Evolutionary conservation across 2,329 filamentous ascomycete genomes (phyloP).

Genomic region (Cercospora janseana): DNA sequence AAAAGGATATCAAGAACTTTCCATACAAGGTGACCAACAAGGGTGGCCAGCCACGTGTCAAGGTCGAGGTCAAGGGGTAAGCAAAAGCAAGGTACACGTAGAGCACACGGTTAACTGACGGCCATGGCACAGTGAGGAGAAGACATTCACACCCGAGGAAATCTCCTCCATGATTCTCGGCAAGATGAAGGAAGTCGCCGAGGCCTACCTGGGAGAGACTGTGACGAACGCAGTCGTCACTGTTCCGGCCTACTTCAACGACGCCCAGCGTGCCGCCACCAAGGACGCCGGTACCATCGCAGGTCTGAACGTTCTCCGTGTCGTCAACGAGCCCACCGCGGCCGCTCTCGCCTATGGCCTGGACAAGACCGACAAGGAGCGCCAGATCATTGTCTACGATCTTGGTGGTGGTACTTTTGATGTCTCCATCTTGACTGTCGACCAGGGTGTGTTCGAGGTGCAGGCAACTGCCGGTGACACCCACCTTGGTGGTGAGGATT

Average conservation of each 20-base stretch:
- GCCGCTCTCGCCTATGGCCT: conserved; percentile 94
- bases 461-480: conserved; percentile 99
- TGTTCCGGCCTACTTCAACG: conserved; percentile 98
- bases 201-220: conserved; percentile 84
- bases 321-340: conserved; percentile 96
- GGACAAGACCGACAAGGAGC: conserved; percentile 86
- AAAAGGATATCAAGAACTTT: conserved; percentile 96
- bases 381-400: conserved; percentile 93
- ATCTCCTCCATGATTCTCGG: conserved; percentile 76
- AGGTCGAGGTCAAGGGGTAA: conserved; percentile 65
- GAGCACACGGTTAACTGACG: conserved; percentile 4
- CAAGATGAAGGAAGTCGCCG: conserved; percentile 96
- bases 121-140: conserved; percentile 49
- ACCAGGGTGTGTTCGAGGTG: conserved; percentile 97
- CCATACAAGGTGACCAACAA: conserved; percentile 91
- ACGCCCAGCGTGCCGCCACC: conserved; percentile 95
- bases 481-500: conserved; percentile 97
- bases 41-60: conserved; percentile 83
- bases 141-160: conserved; percentile 77
- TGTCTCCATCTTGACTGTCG: conserved; percentile 95
- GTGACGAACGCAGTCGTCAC: conserved; percentile 97
- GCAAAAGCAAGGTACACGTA: neutral
- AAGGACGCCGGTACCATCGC: conserved; percentile 97
- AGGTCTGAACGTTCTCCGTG: conserved; percentile 93
- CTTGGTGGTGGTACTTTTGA: conserved; percentile 98